Evolutionary conservation across 192 early-diverging fungal genomes (phyloP).

Genomic region (Backusella circina): DNA sequence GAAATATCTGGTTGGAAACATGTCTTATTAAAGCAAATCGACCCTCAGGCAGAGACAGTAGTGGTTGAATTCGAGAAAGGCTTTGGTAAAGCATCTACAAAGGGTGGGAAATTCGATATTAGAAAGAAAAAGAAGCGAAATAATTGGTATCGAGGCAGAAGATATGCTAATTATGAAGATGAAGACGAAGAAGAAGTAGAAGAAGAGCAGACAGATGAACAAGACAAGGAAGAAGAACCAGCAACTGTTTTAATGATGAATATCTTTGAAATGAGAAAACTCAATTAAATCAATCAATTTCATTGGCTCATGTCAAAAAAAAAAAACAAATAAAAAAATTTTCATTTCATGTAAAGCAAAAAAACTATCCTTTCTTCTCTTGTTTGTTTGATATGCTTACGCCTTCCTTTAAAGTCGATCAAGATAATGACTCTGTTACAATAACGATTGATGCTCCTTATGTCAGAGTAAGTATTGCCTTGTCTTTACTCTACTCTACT

Average conservation of each 20-base stretch:
- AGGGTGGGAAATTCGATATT: conserved; percentile 11
- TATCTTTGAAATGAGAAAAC: conserved; percentile 10
- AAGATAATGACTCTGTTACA: conserved; percentile 72
- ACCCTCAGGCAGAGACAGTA: neutral
- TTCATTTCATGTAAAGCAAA: neutral
- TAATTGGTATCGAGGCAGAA: neutral
- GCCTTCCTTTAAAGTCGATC: conserved; percentile 76
- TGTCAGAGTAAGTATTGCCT: conserved; percentile 50
- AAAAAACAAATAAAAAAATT: neutral
- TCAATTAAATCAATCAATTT: neutral
- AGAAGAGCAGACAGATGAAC: neutral
- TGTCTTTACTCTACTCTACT: no score
- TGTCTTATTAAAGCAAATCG: neutral
- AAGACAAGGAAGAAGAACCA: neutral
- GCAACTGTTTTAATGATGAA: neutral
- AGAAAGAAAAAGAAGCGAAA: neutral
- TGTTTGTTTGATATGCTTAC: conserved; percentile 70
- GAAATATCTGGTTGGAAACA: conserved; percentile 10
- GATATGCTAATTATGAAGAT: neutral
- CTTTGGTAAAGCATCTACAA: conserved; percentile 1
- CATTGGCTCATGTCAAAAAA: neutral
- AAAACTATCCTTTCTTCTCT: neutral
- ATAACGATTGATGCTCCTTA: conserved; percentile 81
- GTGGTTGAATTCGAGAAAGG: neutral
- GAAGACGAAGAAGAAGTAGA: neutral